Base-by-base conservation (phyloP, 805 yeast species). In the Spathaspora girioi region DNA sequence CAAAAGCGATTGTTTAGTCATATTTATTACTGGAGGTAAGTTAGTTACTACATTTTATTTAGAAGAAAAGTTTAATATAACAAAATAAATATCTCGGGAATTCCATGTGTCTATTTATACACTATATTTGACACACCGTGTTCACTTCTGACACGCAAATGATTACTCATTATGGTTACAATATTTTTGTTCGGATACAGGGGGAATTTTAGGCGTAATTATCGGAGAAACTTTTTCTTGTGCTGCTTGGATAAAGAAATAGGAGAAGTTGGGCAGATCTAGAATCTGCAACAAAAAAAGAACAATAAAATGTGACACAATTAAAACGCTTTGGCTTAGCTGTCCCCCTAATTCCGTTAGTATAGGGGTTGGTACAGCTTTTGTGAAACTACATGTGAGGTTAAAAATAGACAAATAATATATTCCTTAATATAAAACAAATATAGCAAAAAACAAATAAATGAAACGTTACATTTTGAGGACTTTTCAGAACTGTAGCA, bases 1-100 rank as follows among this genome's bases (percentile, higher is more conserved):
- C 35, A 70, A 56, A 26, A 65, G 56, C 9, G 71, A 63, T 64
- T 64, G 60, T 19, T 35, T 45, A 8, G 50, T 54, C 49, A 45
- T 48, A 4, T 20, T n/a, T 38, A 15, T 18, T 11, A 29, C n/a
- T n/a, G n/a, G n/a, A n/a, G n/a, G n/a, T 29, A 15, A 40, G 26
- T 40, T 17, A 46, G 43, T 15, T 40, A 40, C 40, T 35, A 35
- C 40, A 35, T 35, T 35, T n/a, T 35, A 11, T 35, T 35, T 35
- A 35, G 17, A 10, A 35, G 14, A 35, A 15, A 3, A 14, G 2
- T 14, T 14, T 35, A 35, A 35, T 4, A 3, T 11, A 35, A 35
- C 12, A 35, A 14, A 35, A 3, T 17, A 29, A 29, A 29, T 29
- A 29, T 10, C 14, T 10, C 18, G 17, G 40, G 18, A 35, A 35